These are phyloP conservation scores for Metschnikowia similis DNA, from an alignment of 805 yeast species.

Conservation along the genomic window DNA sequence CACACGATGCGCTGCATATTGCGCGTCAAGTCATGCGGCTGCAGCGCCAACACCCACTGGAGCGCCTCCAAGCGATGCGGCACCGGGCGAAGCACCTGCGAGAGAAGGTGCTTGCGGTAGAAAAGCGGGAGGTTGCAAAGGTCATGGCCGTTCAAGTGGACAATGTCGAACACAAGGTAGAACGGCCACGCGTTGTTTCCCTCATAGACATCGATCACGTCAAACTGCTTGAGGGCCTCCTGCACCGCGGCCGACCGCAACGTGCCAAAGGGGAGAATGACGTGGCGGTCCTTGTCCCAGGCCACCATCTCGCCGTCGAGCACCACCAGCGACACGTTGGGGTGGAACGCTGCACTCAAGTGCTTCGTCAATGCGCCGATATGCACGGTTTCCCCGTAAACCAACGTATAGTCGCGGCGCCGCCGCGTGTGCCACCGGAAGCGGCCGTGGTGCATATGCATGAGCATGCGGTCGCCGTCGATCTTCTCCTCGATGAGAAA, in stretches of 20 bases:
- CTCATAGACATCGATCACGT: constrained; percentile 18
- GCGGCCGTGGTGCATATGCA: constrained; percentile 49
- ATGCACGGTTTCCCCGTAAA: constrained; percentile 55
- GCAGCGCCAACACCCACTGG: constrained; percentile 32
- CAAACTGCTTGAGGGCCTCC: constrained; percentile 40
- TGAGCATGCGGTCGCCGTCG: constrained; percentile 86
- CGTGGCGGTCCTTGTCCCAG: constrained; percentile 57
- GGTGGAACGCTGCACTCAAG: constrained; percentile 39
- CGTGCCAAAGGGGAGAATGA: constrained; percentile 74
- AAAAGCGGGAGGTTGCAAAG: constrained; percentile 51
- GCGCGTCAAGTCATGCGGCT: constrained; percentile 49
- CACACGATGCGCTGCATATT: constrained; percentile 57
- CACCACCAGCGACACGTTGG: constrained; percentile 37
- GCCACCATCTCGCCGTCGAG: constrained; percentile 95
- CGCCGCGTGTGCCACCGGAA: constrained; percentile 59
- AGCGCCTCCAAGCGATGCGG: constrained; percentile 50
- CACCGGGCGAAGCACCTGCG: constrained; percentile 41
- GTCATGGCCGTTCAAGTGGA: constrained; percentile 64
- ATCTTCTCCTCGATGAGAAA: constrained; percentile 85
- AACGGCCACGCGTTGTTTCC: constrained; percentile 44
- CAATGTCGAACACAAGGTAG: constrained; percentile 66
- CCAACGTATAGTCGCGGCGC: constrained; percentile 66
- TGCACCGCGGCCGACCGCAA: constrained; percentile 66
- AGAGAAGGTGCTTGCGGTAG: constrained; percentile 52
- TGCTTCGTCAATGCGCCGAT: constrained; percentile 55